Evolutionary conservation across 1,139 yeast species (phyloP), one percentile per base, ranked within the genome.

Genomic region (Pneumocystis murina): DNA sequence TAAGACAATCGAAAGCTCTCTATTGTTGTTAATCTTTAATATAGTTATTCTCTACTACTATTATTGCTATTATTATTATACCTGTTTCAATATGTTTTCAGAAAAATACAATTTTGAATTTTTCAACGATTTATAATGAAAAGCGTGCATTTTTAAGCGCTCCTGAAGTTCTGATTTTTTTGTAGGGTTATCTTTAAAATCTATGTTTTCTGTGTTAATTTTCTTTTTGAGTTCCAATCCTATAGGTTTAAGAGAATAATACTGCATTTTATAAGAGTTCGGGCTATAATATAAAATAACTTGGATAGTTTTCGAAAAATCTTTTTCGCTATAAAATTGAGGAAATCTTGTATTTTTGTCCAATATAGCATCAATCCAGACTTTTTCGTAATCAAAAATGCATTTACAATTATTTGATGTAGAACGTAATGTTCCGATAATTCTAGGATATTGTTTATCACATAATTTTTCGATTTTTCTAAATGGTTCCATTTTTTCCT

Each of bases 281-380:
- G 97, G 97, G 0, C 95, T 87, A 41, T 82, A 82, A 72, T 84
- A 91, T 20, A 81, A 69, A 1, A 91, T 77, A 1, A 88, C 71
- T 38, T 78, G 78, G 60, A 75, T 71, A 62, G 40, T 61, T 58
- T 70, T 70, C 59, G 55, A 62, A 55, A 59, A 62, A 48, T 48
- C 28, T n/a, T 41, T 12, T 24, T 48, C 8, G 1, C 55, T 30
- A 24, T 48, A 35, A 61, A 64, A 65, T 54, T 60, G 58, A 14
- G 67, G 67, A 41, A 62, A 64, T 48, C 60, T 59, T 48, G 60
- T 60, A 40, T 61, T 58, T 10, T 39, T 61, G 38, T 61, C 59
- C n/a, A 39, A 30, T n/a, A 35, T 35, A 14, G 40, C 40, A 57
- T 30, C 38, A 17, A 63, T 20, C 65, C 61, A 62, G 17, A 41